Base-by-base conservation (phyloP, 2,329 filamentous ascomycete genomes). In the Trichoderma polysporum region DNA sequence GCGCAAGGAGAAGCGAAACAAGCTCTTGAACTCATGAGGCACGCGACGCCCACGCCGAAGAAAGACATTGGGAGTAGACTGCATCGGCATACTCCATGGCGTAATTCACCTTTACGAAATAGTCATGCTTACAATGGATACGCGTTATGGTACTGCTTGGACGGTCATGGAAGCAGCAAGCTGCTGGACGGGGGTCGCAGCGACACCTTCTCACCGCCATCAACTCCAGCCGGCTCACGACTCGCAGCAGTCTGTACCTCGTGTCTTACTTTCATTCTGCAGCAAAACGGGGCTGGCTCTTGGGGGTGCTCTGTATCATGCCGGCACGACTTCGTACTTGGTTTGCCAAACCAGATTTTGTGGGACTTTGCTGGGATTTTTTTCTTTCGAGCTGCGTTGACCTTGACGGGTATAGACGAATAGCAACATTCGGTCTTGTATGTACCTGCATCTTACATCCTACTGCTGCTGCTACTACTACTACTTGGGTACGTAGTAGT, bases 1-100 rank as follows among this genome's bases (percentile, higher is more conserved):
- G 89, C 88, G 94, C 76, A 91, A 93, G 79, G 95, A 99, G 84
- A 98, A 98, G 89, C 89, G 95, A 76, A 99, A 94, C 80, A 95
- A 94, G 83, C 81, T 93, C 77, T 76, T 91, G 74, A 89, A 90
- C 77, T 90, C 88, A 68, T 90, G 82, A 78, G 71, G 60, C 31
- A 25, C 52, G n/a, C 41, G 27, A 59, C 33, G 58, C 41, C 47
- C 54, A 19, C 59, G 53, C 54, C 59, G 47, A 63, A 27, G 57
- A 58, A 22, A 10, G 50, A 64, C 35, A 25, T 19, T 35, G 22
- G 37, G 41, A 49, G 49, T 35, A 60, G 19, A 56, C 47, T 66
- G 47, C 35, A 54, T 57, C 62, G 31, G 41, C 19, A 49, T 29
- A 61, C 12, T 25, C 39, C 25, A 31, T 25, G 33, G 37, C 35